Evolutionary conservation across 345 rosid genomes (phyloP).

Genomic region (Pistacia vera): DNA sequence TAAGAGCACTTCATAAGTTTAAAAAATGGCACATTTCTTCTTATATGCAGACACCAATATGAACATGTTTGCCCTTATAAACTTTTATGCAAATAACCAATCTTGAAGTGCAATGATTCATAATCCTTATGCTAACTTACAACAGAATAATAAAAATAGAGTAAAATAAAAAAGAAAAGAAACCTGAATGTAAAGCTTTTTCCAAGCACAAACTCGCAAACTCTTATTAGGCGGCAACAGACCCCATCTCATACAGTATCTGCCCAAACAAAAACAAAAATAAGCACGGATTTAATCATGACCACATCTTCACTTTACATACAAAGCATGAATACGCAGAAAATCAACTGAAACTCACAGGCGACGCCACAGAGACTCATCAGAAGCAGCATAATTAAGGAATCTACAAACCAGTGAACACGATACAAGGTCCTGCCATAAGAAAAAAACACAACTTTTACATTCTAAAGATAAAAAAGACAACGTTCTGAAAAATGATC

Average conservation of each 20-base stretch:
- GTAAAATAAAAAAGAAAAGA: constrained; percentile 2
- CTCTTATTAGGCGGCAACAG: constrained; percentile 53
- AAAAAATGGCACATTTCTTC: no score
- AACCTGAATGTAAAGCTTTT: constrained; percentile 92
- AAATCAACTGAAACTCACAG: constrained; percentile 50
- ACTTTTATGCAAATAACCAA: neutral
- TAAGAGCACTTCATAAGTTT: neutral
- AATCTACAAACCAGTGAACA: constrained; percentile 83
- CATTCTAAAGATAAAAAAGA: neutral
- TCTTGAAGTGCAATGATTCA: neutral
- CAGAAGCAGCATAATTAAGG: constrained; percentile 74
- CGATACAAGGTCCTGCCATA: constrained; percentile 76
- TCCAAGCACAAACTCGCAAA: constrained; percentile 82
- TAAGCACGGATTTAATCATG: neutral
- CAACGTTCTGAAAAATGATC: neutral
- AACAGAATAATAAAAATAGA: neutral
- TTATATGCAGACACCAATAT: no score
- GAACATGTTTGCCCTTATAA: neutral
- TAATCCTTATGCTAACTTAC: neutral
- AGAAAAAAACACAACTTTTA: neutral
- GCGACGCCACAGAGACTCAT: constrained; percentile 95
- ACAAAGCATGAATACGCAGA: neutral
- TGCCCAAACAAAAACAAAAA: constrained; percentile 25
- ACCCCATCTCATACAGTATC: constrained; percentile 93
- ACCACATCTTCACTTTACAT: neutral